Conservation (phyloP, 805 yeast species). For the Metschnikowia colocasiae region DNA sequence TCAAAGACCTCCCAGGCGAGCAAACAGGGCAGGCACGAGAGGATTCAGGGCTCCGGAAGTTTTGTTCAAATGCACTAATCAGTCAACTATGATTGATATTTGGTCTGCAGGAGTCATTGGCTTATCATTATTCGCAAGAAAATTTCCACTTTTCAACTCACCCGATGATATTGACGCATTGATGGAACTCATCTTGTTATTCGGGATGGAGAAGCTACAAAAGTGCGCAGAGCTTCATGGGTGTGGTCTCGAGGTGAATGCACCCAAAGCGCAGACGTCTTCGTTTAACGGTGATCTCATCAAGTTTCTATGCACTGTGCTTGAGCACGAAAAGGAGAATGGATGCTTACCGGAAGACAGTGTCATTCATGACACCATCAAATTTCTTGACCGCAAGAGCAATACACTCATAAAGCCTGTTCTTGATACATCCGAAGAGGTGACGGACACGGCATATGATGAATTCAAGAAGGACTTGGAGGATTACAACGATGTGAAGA, state of each 20-base stretch:
- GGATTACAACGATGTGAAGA: conserved; percentile 38
- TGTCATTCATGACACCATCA: conserved; percentile 63
- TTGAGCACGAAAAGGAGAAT: conserved; percentile 44
- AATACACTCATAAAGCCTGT: conserved; percentile 28
- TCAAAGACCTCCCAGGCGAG: conserved; percentile 81
- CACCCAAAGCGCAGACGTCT: conserved; percentile 18
- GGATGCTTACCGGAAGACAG: conserved; percentile 68
- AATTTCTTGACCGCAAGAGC: conserved; percentile 44
- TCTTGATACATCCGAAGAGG: conserved; percentile 14
- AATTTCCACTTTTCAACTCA: conserved; percentile 93
- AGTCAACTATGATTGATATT: conserved; percentile 75
- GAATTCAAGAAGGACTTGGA: conserved; percentile 20
- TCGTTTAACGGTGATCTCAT: conserved; percentile 31
- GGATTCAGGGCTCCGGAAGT: conserved; percentile 96
- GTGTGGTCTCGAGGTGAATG: conserved; percentile 63
- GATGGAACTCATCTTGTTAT: conserved; percentile 75
- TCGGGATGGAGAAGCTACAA: conserved; percentile 70
- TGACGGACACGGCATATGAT: conserved; percentile 14
- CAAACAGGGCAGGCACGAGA: conserved; percentile 95
- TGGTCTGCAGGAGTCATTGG: conserved; percentile 94
- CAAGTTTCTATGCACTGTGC: conserved; percentile 27
- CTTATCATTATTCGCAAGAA: conserved; percentile 67
- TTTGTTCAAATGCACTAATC: conserved; percentile 78
- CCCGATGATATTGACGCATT: conserved; percentile 91
- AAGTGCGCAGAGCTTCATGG: conserved; percentile 85